Conservation (phyloP, 2,329 filamentous ascomycete species). For the Penicillium sp. region DNA sequence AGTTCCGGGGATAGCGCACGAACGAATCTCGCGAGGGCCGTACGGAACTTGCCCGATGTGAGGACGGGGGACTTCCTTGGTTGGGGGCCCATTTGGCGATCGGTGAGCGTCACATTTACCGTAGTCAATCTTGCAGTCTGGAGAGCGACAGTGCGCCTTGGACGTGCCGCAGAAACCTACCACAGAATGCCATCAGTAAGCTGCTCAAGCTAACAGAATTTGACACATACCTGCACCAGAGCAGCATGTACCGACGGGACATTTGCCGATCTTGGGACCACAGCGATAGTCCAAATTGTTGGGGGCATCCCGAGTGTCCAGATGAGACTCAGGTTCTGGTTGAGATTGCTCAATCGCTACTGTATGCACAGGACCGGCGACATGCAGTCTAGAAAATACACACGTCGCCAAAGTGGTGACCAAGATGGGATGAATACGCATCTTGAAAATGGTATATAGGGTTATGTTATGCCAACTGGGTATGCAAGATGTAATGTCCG, state of each 20-base stretch:
- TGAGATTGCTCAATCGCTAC: background rate
- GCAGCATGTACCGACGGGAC: slow-evolving; percentile 38
- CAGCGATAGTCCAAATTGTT: slow-evolving; percentile 29
- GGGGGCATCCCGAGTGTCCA: slow-evolving; percentile 15
- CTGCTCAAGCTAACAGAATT: background rate
- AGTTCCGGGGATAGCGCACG: slow-evolving; percentile 51
- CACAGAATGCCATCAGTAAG: background rate
- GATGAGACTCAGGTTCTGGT: background rate
- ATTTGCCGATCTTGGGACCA: slow-evolving; percentile 35
- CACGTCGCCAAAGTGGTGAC: slow-evolving; percentile 9
- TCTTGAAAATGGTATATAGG: slow-evolving; percentile 1
- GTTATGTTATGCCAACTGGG: slow-evolving; percentile 2
- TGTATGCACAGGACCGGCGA: slow-evolving; percentile 1
- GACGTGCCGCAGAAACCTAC: slow-evolving; percentile 41
- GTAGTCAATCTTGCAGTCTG: slow-evolving; percentile 41
- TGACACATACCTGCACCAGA: slow-evolving; percentile 35
- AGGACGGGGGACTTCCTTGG: slow-evolving; percentile 34
- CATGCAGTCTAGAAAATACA: background rate
- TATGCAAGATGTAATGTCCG: background rate
- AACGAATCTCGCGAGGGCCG: slow-evolving; percentile 34
- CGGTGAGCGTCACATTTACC: slow-evolving; percentile 39
- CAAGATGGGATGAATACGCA: background rate
- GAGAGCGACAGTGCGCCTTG: slow-evolving; percentile 38
- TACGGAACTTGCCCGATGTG: slow-evolving; percentile 38
- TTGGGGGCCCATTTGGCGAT: slow-evolving; percentile 36